phyloP scores from a whole-genome alignment of 345 rosid species.

The Eucalyptus guilfoylei region DNA sequence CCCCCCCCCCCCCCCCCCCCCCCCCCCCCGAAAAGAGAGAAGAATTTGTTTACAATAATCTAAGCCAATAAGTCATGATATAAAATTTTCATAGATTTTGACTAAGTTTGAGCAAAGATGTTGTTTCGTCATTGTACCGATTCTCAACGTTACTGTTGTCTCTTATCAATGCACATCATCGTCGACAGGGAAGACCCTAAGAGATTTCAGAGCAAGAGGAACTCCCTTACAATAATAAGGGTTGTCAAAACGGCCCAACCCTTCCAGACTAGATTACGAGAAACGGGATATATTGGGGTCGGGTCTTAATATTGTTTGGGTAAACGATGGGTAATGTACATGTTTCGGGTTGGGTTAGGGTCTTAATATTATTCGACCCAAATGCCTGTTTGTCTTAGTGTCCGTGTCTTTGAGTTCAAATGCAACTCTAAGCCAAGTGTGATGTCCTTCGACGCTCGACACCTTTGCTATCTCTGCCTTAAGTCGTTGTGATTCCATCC shows the following conservation, averaged over 20 bases:
- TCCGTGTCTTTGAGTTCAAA: too few relatives aligned
- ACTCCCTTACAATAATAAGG: neutral
- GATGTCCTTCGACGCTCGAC: too few relatives aligned
- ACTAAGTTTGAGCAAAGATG: neutral
- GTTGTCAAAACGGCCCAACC: accelerated
- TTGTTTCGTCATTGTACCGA: neutral
- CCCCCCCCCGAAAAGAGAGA: neutral
- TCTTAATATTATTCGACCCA: too few relatives aligned
- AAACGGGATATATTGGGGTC: too few relatives aligned
- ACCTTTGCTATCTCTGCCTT: too few relatives aligned
- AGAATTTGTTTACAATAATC: neutral
- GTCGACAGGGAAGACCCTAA: neutral
- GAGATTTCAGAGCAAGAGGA: neutral
- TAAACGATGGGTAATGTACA: neutral
- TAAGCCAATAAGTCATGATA: neutral
- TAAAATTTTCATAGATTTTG: neutral
- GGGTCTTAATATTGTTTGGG: neutral
- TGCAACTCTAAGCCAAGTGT: too few relatives aligned
- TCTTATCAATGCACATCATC: neutral
- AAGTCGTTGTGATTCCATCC: too few relatives aligned
- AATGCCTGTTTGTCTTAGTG: too few relatives aligned
- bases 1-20: too few relatives aligned
- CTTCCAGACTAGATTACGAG: accelerated
- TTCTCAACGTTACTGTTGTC: neutral
- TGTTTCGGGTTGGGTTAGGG: too few relatives aligned